A percentile compares a stretch with the other conserved stretches of the same genome.
Evolutionary conservation across 139 green algal species (phyloP).

Genomic region (Marvania coccoides): DNA sequence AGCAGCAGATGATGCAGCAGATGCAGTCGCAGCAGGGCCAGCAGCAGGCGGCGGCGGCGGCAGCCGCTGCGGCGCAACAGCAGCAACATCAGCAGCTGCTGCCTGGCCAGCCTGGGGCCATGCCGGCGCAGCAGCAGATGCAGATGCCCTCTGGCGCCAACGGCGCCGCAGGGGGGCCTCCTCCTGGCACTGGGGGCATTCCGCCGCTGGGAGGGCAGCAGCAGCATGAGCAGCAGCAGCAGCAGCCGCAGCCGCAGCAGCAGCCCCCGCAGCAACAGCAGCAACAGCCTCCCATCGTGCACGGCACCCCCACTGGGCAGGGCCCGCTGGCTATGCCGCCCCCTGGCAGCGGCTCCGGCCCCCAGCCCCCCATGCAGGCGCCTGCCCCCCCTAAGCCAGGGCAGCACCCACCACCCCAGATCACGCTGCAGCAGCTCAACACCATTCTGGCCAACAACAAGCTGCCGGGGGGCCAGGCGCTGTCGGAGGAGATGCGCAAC

Average conservation of each 20-base stretch:
- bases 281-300: background rate
- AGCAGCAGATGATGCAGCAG: slow-evolving; percentile 12
- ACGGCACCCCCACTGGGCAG: background rate
- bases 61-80: background rate
- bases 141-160: background rate
- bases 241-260: background rate
- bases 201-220: too few species aligned
- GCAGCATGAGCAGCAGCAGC: slow-evolving; percentile 1
- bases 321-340: background rate
- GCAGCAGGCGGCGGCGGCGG: background rate
- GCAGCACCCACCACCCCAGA: background rate
- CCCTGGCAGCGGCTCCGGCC: background rate
- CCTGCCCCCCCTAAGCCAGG: background rate
- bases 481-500: slow-evolving; percentile 16
- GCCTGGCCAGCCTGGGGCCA: background rate
- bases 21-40: slow-evolving; percentile 13
- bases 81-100: background rate
- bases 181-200: too few species aligned
- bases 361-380: background rate
- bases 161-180: background rate
- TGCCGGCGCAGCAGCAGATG: background rate
- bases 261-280: background rate
- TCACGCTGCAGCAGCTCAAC: slow-evolving; percentile 28
- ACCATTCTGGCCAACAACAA: slow-evolving; percentile 21
- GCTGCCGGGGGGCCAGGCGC: slow-evolving; percentile 21